phyloP scores from a whole-genome alignment of 352 stramenopile species.

The Pythium coloratum region DNA sequence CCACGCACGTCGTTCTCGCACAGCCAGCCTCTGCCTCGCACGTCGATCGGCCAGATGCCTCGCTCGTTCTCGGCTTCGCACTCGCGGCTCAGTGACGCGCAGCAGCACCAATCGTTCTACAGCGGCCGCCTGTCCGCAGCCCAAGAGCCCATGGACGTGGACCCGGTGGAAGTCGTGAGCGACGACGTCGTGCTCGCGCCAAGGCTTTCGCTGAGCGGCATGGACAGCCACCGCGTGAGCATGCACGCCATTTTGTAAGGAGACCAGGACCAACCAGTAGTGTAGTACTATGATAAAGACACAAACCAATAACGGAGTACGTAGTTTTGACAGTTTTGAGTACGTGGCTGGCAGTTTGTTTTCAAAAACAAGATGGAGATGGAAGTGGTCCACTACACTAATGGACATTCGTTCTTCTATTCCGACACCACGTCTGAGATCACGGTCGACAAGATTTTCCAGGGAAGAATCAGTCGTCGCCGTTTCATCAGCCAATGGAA shows the following conservation, averaged over 20 bases:
- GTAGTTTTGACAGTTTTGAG: not conserved
- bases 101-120: conserved; percentile 23
- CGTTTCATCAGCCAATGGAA: not conserved
- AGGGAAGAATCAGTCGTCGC: not conserved
- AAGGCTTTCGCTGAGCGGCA: conserved; percentile 20
- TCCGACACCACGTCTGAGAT: too few relatives aligned
- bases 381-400: too few relatives aligned
- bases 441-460: not conserved
- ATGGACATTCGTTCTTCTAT: too few relatives aligned
- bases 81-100: conserved; percentile 17
- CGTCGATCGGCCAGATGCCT: conserved; percentile 23
- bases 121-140: conserved; percentile 16
- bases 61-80: conserved; percentile 26
- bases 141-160: conserved; percentile 27
- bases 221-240: conserved; percentile 26
- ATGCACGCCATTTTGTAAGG: conserved; percentile 35
- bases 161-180: conserved; percentile 23
- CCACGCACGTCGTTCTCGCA: conserved; percentile 26
- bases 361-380: too few relatives aligned
- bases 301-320: too few relatives aligned
- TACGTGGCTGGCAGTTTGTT: too few relatives aligned
- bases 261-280: not conserved
- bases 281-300: not conserved
- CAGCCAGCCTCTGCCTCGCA: conserved; percentile 11
- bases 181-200: conserved; percentile 29